Conservation (phyloP, 495 filamentous ascomycete genomes). For the Baudoinia panamericana region DNA sequence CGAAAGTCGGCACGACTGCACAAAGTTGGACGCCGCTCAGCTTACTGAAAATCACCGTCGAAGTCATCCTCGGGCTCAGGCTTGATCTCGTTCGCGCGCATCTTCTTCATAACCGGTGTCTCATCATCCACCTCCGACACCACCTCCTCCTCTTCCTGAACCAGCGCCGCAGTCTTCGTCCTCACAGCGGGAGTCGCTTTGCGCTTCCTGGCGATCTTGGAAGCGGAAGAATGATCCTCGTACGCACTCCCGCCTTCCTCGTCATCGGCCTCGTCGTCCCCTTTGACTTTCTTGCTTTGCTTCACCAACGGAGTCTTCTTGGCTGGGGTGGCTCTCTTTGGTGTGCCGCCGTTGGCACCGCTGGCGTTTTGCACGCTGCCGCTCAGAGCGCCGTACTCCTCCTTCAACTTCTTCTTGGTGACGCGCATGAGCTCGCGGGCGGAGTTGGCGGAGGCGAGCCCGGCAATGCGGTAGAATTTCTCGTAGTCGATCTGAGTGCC, state of each 20-base stretch:
- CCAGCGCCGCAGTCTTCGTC: background rate
- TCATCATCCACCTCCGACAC: too few relatives aligned
- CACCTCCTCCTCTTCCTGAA: background rate
- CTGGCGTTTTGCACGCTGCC: background rate
- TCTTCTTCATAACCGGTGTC: too few relatives aligned
- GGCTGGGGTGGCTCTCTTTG: background rate
- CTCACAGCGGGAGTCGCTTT: background rate
- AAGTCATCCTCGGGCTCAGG: too few relatives aligned
- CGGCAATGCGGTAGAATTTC: constrained; percentile 11
- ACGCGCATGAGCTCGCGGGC: constrained; percentile 15
- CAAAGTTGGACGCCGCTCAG: too few relatives aligned
- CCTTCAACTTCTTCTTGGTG: constrained; percentile 13
- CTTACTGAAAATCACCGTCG: too few relatives aligned
- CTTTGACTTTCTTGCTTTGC: background rate
- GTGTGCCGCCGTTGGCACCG: background rate
- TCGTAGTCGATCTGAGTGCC: constrained; percentile 7
- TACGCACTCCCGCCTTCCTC: background rate
- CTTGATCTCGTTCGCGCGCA: too few relatives aligned
- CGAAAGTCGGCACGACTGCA: too few relatives aligned
- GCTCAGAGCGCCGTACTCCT: constrained; percentile 8
- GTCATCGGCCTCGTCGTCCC: background rate
- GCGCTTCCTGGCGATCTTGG: background rate
- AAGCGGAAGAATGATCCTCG: background rate
- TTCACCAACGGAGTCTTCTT: background rate
- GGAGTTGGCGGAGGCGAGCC: constrained; percentile 3